These are phyloP conservation scores for Diaporthe sp. DNA, from an alignment of 2,329 filamentous ascomycete species.

Conservation along the genomic window DNA sequence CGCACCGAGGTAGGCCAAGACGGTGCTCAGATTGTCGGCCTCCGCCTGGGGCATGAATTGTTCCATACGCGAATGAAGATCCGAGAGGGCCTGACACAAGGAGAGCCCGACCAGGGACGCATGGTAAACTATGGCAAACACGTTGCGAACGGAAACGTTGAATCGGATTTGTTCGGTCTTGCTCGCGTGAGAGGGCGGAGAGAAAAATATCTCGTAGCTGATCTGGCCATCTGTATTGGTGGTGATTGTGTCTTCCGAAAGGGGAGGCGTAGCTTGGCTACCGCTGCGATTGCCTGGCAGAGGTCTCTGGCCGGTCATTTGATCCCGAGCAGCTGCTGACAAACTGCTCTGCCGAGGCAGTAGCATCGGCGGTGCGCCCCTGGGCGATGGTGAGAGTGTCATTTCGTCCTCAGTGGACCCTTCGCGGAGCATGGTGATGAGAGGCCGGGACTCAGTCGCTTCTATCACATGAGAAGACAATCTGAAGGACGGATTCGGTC, in stretches of 20 bases:
- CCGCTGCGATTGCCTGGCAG: slow-evolving; percentile 29
- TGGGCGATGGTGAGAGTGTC: slow-evolving; percentile 54
- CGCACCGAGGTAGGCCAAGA: slow-evolving; percentile 69
- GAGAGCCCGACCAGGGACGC: slow-evolving; percentile 74
- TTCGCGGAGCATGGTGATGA: slow-evolving; percentile 64
- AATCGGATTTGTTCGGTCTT: slow-evolving; percentile 63
- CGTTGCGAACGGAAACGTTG: slow-evolving; percentile 75
- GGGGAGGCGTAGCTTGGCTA: slow-evolving; percentile 55
- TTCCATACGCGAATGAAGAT: slow-evolving; percentile 70
- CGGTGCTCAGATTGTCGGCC: slow-evolving; percentile 66
- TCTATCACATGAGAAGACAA: slow-evolving; percentile 69
- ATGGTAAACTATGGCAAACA: slow-evolving; percentile 73
- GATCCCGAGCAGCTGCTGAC: slow-evolving; percentile 20
- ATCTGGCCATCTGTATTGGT: slow-evolving; percentile 64
- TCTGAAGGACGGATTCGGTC: slow-evolving; percentile 64
- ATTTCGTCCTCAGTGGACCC: slow-evolving; percentile 62
- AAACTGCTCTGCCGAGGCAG: slow-evolving; percentile 31
- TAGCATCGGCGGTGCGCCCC: slow-evolving; percentile 53
- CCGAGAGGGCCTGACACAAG: slow-evolving; percentile 70
- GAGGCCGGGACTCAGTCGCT: slow-evolving; percentile 63
- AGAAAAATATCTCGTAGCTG: slow-evolving; percentile 72
- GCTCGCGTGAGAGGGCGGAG: slow-evolving; percentile 61
- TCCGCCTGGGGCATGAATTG: slow-evolving; percentile 64
- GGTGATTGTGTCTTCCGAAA: slow-evolving; percentile 55
- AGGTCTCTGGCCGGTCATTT: neutral